Evolutionary conservation across 2,329 filamentous ascomycete genomes (phyloP), one percentile per base, ranked within the genome.

Genomic region (Pseudomassariella vexata): DNA sequence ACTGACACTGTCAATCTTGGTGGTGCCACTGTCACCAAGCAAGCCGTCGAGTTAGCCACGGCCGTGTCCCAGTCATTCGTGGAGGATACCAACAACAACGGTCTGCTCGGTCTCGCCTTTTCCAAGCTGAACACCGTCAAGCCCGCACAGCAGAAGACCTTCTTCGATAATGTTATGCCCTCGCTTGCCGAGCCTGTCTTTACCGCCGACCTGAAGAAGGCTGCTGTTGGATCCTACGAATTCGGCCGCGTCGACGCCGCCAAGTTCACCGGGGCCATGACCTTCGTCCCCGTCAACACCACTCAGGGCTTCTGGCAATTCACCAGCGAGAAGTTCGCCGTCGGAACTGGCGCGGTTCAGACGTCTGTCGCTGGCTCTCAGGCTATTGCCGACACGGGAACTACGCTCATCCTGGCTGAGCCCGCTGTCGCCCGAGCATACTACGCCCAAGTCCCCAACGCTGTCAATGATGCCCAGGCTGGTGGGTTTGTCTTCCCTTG

Each of bases 391-490:
- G 74, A 78, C 57, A 72, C 70, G 8, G 79, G 79, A 39, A 82
- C 79, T 18, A 79, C 76, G 0, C 67, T 82, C 32, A 61, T 83
- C 37, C 63, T 83, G 21, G 69, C 77, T 37, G 71, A 77, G 47
- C 55, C 66, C 19, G 49, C 57, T 17, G 63, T 79, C 25, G 65
- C 68, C 28, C 47, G 64, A 4, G 60, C 50, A 4, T 75, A 75
- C 53, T 75, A 72, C 48, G 44, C 54, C 19, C 53, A 65, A 27
- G 59, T 75, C 7, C 42, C 49, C 2, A 66, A 65, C 10, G 68
- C 70, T 2, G 38, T 41, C 12, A 50, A 65, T 28, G 55, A 64
- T 40, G 36, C 51, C 2, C 34, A 53, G 7, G 55, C 58, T 3
- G 66, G 66, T 9, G 67, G 67, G 5, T 56, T 68, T 37, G 60